Base-by-base conservation (phyloP, 2,329 filamentous ascomycete genomes). In the Gyromitra esculenta region DNA sequence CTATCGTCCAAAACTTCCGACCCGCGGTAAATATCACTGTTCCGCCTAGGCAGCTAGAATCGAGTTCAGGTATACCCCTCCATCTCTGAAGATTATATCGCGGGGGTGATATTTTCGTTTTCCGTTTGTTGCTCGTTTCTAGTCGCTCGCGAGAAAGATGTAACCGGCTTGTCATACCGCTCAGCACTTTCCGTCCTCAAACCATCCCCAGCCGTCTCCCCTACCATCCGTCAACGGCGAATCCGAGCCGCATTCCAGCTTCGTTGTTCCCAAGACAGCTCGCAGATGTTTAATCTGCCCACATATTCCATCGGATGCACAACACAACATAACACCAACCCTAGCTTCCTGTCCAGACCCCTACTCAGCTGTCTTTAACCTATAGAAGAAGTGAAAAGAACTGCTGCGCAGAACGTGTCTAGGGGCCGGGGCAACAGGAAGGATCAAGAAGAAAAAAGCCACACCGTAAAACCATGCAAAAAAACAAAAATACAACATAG, bases 391-490 rank as follows among this genome's bases (percentile, higher is more conserved):
- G 66, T 31, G 35, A 31, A 69, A 77, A 68, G 59, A 65, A 75
- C 71, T 65, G 71, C 64, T 74, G 63, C 54, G 48, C 66, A 64
- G 75, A 52, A 45, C 66, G 21, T 70, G 65, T 65, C 56, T 50
- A 65, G 75, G 64, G 59, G 48, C 60, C 50, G 60, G 54, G 72
- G 65, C 35, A 74, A 77, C 71, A 65, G 43, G 18, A 77, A 73
- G 75, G 71, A 77, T 69, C 64, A 64, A 77, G 74, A 54, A 73
- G 68, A 77, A 60, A 74, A 77, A 74, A 77, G 70, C 75, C 62
- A 70, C 75, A 77, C 75, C 71, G 64, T 59, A 64, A 69, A 70
- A 68, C 70, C 71, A 77, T 77, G 75, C 75, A 77, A 75, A 62
- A 72, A 64, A 45, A 57, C 52, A 77, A 60, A 69, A 57, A 52